phyloP scores from a whole-genome alignment of 2,329 filamentous ascomycete species.

The Talaromyces albobiverticillius region DNA sequence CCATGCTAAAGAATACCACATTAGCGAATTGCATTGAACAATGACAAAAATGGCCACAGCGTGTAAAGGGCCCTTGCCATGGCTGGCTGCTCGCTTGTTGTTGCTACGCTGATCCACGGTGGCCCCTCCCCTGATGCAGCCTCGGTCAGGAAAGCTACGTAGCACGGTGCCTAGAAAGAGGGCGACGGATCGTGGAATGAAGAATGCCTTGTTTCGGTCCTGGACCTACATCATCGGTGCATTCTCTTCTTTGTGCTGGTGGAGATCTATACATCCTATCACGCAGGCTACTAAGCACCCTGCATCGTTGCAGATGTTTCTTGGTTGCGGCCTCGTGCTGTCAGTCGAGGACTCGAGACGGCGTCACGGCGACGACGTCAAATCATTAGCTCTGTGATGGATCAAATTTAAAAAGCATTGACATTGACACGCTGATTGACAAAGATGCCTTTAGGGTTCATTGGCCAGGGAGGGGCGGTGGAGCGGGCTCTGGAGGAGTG shows the following conservation, averaged over 20 bases:
- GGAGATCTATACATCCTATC: no score
- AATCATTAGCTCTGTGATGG: conserved; percentile 1
- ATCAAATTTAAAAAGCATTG: not conserved
- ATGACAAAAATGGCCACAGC: no score
- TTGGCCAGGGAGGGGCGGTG: not conserved
- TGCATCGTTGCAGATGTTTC: no score
- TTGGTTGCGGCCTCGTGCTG: conserved; percentile 3
- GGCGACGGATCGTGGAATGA: no score
- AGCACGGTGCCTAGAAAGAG: no score
- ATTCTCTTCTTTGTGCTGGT: no score
- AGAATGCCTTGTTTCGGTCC: not conserved
- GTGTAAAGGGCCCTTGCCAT: not conserved
- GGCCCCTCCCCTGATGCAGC: not conserved
- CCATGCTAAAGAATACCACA: no score
- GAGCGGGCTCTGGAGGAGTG: not conserved
- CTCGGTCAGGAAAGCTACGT: not conserved
- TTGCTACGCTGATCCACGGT: not conserved
- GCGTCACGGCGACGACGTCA: not conserved
- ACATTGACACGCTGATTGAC: no score
- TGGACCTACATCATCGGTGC: no score
- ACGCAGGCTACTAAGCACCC: no score
- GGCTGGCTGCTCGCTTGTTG: not conserved
- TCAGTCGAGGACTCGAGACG: no score
- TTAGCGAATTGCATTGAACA: no score
- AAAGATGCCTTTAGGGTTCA: not conserved